Percentiles rank a stretch among this genome's conserved stretches.
These are phyloP conservation scores for Chlorella ohadii DNA, from an alignment of 139 green algal genomes.

Conservation along the genomic window DNA sequence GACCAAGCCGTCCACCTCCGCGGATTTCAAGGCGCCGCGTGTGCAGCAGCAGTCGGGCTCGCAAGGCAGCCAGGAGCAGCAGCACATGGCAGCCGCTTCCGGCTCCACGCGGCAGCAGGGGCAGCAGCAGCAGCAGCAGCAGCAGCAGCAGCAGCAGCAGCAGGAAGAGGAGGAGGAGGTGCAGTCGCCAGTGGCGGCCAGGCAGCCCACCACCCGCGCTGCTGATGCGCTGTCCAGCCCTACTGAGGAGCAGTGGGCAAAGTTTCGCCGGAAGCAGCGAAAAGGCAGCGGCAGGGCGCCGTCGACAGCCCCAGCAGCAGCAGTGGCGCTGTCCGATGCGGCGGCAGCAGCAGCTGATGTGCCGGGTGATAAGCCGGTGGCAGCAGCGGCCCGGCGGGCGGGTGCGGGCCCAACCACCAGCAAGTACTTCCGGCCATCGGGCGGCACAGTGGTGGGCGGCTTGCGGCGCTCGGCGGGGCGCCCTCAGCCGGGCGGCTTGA, in stretches of 20 bases:
- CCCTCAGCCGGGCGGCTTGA: not conserved
- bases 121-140: not conserved
- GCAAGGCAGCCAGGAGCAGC: slow-evolving; percentile 5
- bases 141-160: not conserved
- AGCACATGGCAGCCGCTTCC: not conserved
- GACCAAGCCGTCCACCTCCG: not conserved
- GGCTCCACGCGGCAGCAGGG: not conserved
- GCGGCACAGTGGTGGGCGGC: not conserved
- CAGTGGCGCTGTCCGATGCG: too few relatives aligned
- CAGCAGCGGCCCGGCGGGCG: not conserved
- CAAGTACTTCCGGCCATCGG: not conserved
- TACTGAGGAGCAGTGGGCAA: slow-evolving; percentile 22
- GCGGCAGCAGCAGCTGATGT: too few relatives aligned
- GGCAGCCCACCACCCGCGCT: too few relatives aligned
- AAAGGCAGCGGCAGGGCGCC: not conserved
- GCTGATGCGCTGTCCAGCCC: slow-evolving; percentile 14
- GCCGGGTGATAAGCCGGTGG: not conserved
- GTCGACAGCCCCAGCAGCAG: not conserved
- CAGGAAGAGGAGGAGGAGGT: not conserved
- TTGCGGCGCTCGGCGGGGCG: too few relatives aligned
- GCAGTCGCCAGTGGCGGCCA: not conserved
- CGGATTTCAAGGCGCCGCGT: slow-evolving; percentile 18
- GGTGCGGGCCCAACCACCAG: not conserved
- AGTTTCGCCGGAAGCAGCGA: not conserved
- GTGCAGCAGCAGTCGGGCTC: slow-evolving; percentile 5